phyloP scores from a whole-genome alignment of 2,329 filamentous ascomycete genomes.

The Colletotrichum kahawae region DNA sequence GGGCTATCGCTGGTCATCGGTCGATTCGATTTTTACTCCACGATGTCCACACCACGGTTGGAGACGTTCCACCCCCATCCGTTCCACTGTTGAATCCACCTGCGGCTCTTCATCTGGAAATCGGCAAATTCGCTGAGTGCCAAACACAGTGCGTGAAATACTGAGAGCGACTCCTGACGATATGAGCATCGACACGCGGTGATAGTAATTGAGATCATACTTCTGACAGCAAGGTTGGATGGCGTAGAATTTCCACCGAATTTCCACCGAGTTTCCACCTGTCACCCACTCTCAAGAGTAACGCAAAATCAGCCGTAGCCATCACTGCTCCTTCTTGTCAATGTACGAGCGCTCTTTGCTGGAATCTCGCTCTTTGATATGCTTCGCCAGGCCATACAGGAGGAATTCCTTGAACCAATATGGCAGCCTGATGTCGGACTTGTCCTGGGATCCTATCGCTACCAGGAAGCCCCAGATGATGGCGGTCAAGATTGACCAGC shows the following conservation, averaged over 20 bases:
- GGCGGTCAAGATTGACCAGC: background rate
- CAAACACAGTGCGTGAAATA: background rate
- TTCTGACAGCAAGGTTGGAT: background rate
- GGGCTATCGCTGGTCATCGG: background rate
- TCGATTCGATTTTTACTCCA: background rate
- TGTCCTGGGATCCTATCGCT: background rate
- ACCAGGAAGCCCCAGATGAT: background rate
- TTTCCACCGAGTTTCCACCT: background rate
- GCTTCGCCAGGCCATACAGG: background rate
- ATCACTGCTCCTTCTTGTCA: background rate
- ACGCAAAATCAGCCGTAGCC: accelerated
- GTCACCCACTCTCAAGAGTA: background rate
- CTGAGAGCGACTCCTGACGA: background rate
- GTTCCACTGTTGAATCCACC: background rate
- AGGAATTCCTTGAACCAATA: background rate
- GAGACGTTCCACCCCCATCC: background rate
- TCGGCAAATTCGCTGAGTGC: accelerated
- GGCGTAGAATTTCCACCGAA: background rate
- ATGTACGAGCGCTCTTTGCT: background rate
- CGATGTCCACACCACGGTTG: background rate
- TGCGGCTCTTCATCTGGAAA: background rate
- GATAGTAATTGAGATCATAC: background rate
- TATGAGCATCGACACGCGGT: background rate
- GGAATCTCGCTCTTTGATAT: background rate
- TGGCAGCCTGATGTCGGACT: background rate